Base-by-base conservation (phyloP, 2,329 filamentous ascomycete species). In the Talaromyces verruculosus region DNA sequence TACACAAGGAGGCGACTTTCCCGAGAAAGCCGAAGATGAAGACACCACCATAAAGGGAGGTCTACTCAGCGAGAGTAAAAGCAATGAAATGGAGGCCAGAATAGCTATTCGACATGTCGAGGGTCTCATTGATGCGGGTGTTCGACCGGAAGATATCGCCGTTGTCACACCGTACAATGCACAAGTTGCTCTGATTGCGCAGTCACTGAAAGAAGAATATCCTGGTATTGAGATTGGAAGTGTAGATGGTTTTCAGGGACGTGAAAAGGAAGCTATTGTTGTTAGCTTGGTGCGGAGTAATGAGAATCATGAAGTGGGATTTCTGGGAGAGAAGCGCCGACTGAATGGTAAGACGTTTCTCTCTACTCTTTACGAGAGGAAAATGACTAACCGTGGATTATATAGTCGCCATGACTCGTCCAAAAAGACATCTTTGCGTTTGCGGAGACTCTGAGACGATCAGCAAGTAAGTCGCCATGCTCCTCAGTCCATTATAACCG, bases 151-250 rank as follows among this genome's bases (percentile, higher is more conserved):
- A 72, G 92, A 97, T 73, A 93, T 99, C 72, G 95, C 94, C 0
- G 89, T 98, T 13, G 89, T 99, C 63, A 97, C 95, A 58, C 95
- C 95, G 45, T 99, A 99, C 80, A 98, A 97, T 80, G 95, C 92
- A 15, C 95, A 96, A 87, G 85, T 97, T 41, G 89, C 91, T 4
- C 79, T 96, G 11, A 82, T 98, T 61, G 89, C 92, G 13, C 81
- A 84, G 43, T 84, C 90, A 69, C 84, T 99, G 60, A 95, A 94
- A 75, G 91, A 95, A 67, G 82, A 83, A 45, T 96, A 90, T 72
- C 90, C 91, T 0, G 92, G 90, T 13, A 88, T 99, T 61, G 95
- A 99, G 77, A 84, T 99, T n/a, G 95, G 95, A 39, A 97, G 92
- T 72, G 92, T 99, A 1, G 95, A 99, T 77, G 95, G 94, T 1